A percentile compares a stretch with the other conserved stretches of the same genome.
Evolutionary conservation across 2,329 filamentous ascomycete genomes (phyloP).

Genomic region (Helminthosporium solani): DNA sequence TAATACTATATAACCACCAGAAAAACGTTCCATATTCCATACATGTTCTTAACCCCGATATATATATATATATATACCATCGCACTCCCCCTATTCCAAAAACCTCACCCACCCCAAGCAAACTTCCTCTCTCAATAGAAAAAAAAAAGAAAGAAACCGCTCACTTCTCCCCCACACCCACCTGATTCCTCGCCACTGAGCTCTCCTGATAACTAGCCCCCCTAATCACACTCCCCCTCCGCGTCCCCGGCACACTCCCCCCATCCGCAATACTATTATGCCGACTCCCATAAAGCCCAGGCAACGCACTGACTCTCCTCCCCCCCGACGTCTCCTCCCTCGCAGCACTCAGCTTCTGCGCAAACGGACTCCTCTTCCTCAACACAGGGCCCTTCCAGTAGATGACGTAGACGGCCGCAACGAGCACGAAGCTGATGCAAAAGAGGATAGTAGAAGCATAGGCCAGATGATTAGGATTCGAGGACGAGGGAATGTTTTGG

Average conservation of each 20-base stretch:
- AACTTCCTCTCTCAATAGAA: too few relatives aligned
- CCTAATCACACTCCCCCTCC: conserved; percentile 34
- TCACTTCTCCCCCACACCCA: neutral
- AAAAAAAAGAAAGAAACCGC: too few relatives aligned
- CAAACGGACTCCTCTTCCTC: conserved; percentile 55
- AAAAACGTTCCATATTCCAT: too few relatives aligned
- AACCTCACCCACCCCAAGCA: too few relatives aligned
- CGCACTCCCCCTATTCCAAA: too few relatives aligned
- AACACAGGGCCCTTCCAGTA: conserved; percentile 58
- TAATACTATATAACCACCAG: too few relatives aligned
- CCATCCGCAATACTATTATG: conserved; percentile 28
- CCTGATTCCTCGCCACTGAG: neutral
- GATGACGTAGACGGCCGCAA: conserved; percentile 48
- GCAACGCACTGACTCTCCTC: conserved; percentile 33
- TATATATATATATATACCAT: too few relatives aligned
- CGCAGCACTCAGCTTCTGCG: conserved; percentile 46
- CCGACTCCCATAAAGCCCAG: conserved; percentile 33
- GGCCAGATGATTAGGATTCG: conserved; percentile 47
- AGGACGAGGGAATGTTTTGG: conserved; percentile 38
- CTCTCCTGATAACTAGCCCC: conserved; percentile 13
- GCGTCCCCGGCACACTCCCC: conserved; percentile 18
- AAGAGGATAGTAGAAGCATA: conserved; percentile 60
- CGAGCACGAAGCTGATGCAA: conserved; percentile 50
- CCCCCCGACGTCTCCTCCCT: conserved; percentile 37
- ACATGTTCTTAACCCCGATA: too few relatives aligned